Percentiles rank a stretch among this genome's conserved stretches.
phyloP scores from a whole-genome alignment of 1,284 basidiomycete genomes.

The Rhodotorula sp. region DNA sequence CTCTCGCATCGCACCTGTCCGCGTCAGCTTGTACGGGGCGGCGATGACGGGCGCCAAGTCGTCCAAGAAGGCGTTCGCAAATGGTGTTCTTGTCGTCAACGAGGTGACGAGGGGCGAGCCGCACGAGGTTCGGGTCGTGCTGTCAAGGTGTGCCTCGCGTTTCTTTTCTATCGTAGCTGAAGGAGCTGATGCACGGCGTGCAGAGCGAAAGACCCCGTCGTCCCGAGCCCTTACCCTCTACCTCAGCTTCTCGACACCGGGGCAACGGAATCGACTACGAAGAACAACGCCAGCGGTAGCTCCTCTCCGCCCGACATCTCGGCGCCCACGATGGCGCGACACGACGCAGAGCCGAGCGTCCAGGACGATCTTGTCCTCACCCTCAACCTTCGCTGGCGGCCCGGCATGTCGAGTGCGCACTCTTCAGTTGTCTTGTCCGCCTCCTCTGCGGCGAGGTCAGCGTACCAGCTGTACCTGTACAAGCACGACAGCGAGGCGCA shows the following conservation, averaged over 20 bases:
- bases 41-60: neutral
- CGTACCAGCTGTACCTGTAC: conserved; percentile 16
- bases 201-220: neutral
- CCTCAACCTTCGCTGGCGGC: conserved; percentile 5
- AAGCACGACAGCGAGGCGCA: neutral
- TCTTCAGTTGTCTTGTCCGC: conserved; percentile 5
- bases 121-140: neutral
- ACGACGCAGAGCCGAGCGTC: no score
- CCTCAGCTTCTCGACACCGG: neutral
- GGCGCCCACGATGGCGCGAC: no score
- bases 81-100: neutral
- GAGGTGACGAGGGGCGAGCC: neutral
- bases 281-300: neutral
- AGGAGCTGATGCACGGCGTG: neutral
- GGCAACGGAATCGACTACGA: no score
- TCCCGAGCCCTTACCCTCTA: no score
- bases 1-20: conserved; percentile 4
- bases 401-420: conserved; percentile 16
- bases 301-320: neutral
- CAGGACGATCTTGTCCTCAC: neutral
- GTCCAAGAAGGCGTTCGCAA: neutral
- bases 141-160: neutral
- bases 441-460: conserved; percentile 6
- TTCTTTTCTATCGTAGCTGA: no score
- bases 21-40: neutral